A percentile compares a stretch with the other conserved stretches of the same genome.
phyloP scores from a whole-genome alignment of 108 stramenopile genomes.

The Fragilariopsis cylindrus region DNA sequence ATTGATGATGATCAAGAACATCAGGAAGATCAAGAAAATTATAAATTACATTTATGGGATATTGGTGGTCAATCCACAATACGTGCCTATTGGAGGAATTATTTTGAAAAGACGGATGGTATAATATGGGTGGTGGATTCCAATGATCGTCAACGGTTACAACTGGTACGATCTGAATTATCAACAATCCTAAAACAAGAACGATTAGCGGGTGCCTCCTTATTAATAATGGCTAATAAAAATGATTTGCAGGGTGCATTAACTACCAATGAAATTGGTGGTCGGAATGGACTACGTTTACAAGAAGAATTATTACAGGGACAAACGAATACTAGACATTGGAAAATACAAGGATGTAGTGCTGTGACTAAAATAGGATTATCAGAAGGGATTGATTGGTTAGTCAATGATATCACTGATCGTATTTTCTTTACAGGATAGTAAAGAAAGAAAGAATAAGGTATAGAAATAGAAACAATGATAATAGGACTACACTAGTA shows the following conservation, averaged over 20 bases:
- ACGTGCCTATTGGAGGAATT: constrained; percentile 99
- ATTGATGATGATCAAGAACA: not conserved
- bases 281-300: constrained; percentile 62
- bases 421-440: constrained; percentile 89
- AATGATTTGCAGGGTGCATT: constrained; percentile 94
- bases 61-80: constrained; percentile 99
- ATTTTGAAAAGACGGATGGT: constrained; percentile 98
- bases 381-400: constrained; percentile 94
- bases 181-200: constrained; percentile 86
- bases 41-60: constrained; percentile 92
- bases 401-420: constrained; percentile 90
- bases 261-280: constrained; percentile 72
- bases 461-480: not conserved
- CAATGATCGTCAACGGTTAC: constrained; percentile 80
- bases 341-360: constrained; percentile 87
- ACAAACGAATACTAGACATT: constrained; percentile 64
- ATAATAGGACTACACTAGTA: not conserved
- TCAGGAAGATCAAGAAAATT: constrained; percentile 13
- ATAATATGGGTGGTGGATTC: constrained; percentile 98
- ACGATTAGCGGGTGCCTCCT: constrained; percentile 95
- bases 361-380: constrained; percentile 96
- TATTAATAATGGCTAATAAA: constrained; percentile 98
- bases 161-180: constrained; percentile 88
- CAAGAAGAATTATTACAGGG: constrained; percentile 52
- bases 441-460: not conserved